phyloP scores from a whole-genome alignment of 2,329 filamentous ascomycete genomes.

The Exophiala dermatitidis region DNA sequence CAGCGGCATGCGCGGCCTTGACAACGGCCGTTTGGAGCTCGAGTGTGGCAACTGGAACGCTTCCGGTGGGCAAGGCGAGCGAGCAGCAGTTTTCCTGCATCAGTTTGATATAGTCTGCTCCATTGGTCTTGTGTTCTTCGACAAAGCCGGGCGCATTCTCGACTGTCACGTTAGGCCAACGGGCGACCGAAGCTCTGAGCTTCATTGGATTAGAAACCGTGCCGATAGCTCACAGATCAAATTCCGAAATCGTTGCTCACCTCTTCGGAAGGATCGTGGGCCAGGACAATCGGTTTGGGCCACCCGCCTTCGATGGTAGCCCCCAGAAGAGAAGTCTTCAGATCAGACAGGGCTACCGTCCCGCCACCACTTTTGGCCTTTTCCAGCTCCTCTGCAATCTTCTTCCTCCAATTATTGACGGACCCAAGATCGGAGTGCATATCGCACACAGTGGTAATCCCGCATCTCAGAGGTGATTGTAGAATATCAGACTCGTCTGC shows the following conservation, averaged over 20 bases:
- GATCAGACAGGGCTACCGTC: constrained; percentile 31
- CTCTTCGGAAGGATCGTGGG: constrained; percentile 28
- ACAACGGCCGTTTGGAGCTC: constrained; percentile 37
- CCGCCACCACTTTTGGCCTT: constrained; percentile 13
- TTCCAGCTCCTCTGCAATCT: constrained; percentile 18
- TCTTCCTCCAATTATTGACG: constrained; percentile 14
- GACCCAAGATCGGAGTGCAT: constrained; percentile 24
- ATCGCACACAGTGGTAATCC: constrained; percentile 26
- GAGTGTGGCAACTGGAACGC: constrained; percentile 23
- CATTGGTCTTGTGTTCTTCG: constrained; percentile 19
- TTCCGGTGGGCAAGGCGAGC: constrained; percentile 25
- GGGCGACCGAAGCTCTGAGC: constrained; percentile 35
- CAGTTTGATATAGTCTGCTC: constrained; percentile 28
- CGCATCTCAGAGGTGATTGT: constrained; percentile 19
- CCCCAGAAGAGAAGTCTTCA: constrained; percentile 44
- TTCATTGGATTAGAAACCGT: constrained; percentile 4
- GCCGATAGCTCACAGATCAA: background rate
- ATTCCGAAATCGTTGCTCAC: constrained; percentile 5
- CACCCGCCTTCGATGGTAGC: constrained; percentile 49
- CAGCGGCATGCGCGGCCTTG: constrained; percentile 21
- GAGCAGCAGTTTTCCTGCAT: constrained; percentile 28
- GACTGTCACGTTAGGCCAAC: constrained; percentile 43
- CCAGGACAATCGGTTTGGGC: constrained; percentile 36
- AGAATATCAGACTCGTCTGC: constrained; percentile 16
- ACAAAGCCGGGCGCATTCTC: constrained; percentile 35